Evolutionary conservation across 1,284 basidiomycete species (phyloP).

Genomic region (Phaffia rhodozyma): DNA sequence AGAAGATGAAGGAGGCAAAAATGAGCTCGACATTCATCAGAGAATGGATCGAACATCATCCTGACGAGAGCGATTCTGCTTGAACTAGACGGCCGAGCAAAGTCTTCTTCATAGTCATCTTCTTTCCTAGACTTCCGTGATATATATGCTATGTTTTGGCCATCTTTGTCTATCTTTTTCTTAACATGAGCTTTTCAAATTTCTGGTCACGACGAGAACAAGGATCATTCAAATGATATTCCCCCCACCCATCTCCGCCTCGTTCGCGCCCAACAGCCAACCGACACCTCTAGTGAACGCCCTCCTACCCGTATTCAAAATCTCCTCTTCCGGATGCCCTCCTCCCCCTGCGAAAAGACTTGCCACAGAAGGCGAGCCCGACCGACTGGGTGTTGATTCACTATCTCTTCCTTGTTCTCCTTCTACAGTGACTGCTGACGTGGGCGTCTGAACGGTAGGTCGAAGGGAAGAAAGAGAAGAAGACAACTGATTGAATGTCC

Average conservation of each 20-base stretch:
- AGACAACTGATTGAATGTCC: slow-evolving; percentile 6
- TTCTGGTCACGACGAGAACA: background rate
- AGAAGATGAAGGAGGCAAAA: slow-evolving; percentile 36
- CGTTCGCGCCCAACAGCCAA: slow-evolving; percentile 36
- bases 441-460: slow-evolving; percentile 10
- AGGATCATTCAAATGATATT: background rate
- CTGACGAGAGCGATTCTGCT: no score
- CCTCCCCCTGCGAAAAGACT: slow-evolving; percentile 24
- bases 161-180: no score
- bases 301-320: slow-evolving; percentile 30
- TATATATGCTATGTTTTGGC: no score
- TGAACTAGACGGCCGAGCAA: no score
- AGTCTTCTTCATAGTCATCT: no score
- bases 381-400: background rate
- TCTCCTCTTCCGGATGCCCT: slow-evolving; percentile 24
- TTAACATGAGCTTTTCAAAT: no score
- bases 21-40: slow-evolving; percentile 84
- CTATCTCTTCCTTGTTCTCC: background rate
- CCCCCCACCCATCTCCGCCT: slow-evolving; percentile 26
- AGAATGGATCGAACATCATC: slow-evolving; percentile 49
- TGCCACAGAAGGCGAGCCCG: slow-evolving; percentile 13
- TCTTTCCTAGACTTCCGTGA: no score
- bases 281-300: slow-evolving; percentile 35
- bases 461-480: slow-evolving; percentile 15
- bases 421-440: slow-evolving; percentile 1